Conservation (phyloP, 1,139 yeast genomes). For the Pichia sp. region DNA sequence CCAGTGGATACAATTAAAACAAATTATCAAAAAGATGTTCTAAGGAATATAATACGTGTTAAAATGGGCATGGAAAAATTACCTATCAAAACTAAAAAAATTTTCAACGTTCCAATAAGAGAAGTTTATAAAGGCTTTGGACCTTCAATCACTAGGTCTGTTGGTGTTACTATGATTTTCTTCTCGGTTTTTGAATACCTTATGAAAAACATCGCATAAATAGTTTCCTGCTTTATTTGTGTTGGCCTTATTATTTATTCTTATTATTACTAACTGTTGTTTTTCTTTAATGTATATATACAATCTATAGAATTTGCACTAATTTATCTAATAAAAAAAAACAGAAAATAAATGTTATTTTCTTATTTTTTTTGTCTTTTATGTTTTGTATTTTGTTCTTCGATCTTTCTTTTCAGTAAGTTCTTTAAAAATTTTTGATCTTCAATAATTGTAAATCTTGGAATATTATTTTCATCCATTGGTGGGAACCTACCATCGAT, state of each 20-base stretch:
- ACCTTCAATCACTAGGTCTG: conserved; percentile 63
- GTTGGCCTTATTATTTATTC: background rate
- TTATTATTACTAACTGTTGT: background rate
- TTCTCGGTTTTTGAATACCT: conserved; percentile 66
- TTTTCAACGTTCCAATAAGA: conserved; percentile 32
- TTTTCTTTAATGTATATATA: background rate
- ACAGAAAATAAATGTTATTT: too few species aligned
- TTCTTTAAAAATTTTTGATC: conserved; percentile 55
- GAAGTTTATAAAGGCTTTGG: conserved; percentile 72
- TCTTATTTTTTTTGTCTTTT: conserved; percentile 20
- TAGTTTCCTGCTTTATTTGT: background rate
- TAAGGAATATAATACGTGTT: conserved; percentile 53
- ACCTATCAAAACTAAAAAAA: conserved; percentile 30
- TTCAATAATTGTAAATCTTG: conserved; percentile 36
- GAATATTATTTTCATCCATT: conserved; percentile 8
- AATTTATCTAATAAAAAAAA: background rate
- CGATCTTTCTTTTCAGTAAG: conserved; percentile 45
- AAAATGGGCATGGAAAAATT: conserved; percentile 39
- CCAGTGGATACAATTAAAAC: conserved; percentile 80
- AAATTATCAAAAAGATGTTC: conserved; percentile 65
- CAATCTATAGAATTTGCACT: background rate
- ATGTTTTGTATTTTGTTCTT: conserved; percentile 17
- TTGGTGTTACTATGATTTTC: conserved; percentile 68
- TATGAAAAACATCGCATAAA: conserved; percentile 44
- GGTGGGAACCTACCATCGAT: conserved; percentile 18